Evolutionary conservation across 2,329 filamentous ascomycete genomes (phyloP).

Genomic region (Lasiodiplodia hormozganensis): DNA sequence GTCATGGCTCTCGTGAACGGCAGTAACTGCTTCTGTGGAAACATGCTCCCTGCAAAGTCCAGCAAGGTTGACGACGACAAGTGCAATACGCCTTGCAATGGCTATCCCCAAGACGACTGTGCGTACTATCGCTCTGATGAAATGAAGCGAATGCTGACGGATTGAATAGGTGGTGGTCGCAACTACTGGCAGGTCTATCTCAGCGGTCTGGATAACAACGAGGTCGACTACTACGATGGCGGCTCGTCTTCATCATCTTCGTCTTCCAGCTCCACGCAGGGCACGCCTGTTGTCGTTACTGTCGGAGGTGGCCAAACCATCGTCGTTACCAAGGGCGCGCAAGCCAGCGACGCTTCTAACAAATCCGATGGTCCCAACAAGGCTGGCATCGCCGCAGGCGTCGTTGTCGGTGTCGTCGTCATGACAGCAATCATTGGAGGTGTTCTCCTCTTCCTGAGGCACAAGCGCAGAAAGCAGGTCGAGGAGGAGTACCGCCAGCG

Average conservation of each 20-base stretch:
- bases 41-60: slow-evolving; percentile 65
- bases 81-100: slow-evolving; percentile 72
- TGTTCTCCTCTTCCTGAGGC: slow-evolving; percentile 75
- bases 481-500: slow-evolving; percentile 87
- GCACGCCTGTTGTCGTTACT: slow-evolving; percentile 38
- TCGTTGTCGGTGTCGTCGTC: slow-evolving; percentile 81
- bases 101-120: slow-evolving; percentile 70
- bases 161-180: slow-evolving; percentile 62
- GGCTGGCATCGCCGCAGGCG: slow-evolving; percentile 85
- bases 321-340: slow-evolving; percentile 44
- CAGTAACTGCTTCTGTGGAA: slow-evolving; percentile 75
- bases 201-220: slow-evolving; percentile 54
- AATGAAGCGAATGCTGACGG: slow-evolving; percentile 40
- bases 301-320: slow-evolving; percentile 42
- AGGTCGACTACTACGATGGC: slow-evolving; percentile 44
- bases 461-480: slow-evolving; percentile 75
- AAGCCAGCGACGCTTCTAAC: slow-evolving; percentile 50
- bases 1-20: slow-evolving; percentile 70
- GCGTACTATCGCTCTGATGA: slow-evolving; percentile 45
- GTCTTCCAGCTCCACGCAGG: slow-evolving; percentile 15
- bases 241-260: slow-evolving; percentile 32
- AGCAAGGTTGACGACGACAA: slow-evolving; percentile 62
- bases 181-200: slow-evolving; percentile 59
- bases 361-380: slow-evolving; percentile 63
- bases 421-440: slow-evolving; percentile 71